Base-by-base conservation (phyloP, 306 rosid genomes). In the Ormosia emarginata region DNA sequence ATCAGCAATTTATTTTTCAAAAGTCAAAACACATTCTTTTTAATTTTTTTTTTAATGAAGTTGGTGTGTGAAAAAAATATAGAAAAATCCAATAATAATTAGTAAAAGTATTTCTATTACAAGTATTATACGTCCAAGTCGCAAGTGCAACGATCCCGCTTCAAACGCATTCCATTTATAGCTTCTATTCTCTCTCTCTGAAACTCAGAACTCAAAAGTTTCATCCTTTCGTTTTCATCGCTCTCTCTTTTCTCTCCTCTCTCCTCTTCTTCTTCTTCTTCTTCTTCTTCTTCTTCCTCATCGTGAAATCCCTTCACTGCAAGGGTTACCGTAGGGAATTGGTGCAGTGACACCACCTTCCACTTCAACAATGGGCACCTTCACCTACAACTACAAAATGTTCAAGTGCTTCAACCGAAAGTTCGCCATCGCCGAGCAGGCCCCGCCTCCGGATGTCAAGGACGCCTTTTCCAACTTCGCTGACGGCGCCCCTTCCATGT, bases 371-470 rank as follows among this genome's bases (percentile, higher is more conserved):
- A 79, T 83, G 83, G 34, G 68, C 17, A 69, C 79, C 67, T 79
- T 79, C 82, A 87, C 81, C 18, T 81, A 79, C 87, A 80, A 52
- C 49, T 90, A 83, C 97, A 94, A 76, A 81, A 82, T 90, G 80
- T 85, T 94, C 87, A 87, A 81, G n/a, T 88, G 81, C 85, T 92
- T 94, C 90, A 88, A 68, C 73, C 55, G 94, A 40, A 92, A 85
- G 67, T 92, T 81, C 87, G 65, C 87, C 71, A 3, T 85, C 62
- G 43, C 68, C 14, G 88, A 88, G 67, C 90, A 79, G 24, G 49
- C 85, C 10, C 90, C 97, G 2, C 92, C 98, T 7, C 15, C 82
- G 0, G 98, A 93, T 82, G 91, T 94, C 68, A 81, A 68, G 78
- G 83, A 87, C 0, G 82, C 73, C 15, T 95, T 92, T 75, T 33